phyloP scores from a whole-genome alignment of 805 yeast species.

The Cyberlindnera misumaiensis region DNA sequence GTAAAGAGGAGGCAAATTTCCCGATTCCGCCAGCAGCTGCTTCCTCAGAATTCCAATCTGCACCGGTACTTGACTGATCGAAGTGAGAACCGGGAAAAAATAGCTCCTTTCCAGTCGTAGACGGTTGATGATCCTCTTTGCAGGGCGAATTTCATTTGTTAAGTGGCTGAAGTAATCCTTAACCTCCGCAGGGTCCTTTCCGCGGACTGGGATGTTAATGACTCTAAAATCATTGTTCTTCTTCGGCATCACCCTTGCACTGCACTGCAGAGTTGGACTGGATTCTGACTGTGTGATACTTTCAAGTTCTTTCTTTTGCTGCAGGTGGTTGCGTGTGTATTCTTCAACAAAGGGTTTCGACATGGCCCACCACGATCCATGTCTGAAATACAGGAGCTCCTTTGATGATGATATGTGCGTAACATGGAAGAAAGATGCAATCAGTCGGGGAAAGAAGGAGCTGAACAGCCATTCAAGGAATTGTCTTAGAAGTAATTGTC shows the following conservation, averaged over 20 bases:
- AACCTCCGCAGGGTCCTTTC: slow-evolving; percentile 26
- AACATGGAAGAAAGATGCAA: slow-evolving; percentile 56
- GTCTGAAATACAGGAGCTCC: slow-evolving; percentile 45
- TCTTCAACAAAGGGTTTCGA: slow-evolving; percentile 34
- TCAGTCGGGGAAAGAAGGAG: slow-evolving; percentile 36
- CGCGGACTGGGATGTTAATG: slow-evolving; percentile 47
- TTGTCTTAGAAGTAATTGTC: slow-evolving; percentile 29
- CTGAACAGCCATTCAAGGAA: slow-evolving; percentile 57
- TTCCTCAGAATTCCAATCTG: slow-evolving; percentile 33
- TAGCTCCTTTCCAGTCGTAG: slow-evolving; percentile 25
- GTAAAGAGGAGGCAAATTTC: slow-evolving; percentile 32
- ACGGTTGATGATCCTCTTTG: slow-evolving; percentile 30
- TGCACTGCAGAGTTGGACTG: slow-evolving; percentile 23
- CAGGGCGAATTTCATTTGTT: slow-evolving; percentile 37
- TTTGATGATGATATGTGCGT: slow-evolving; percentile 45
- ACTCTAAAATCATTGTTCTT: slow-evolving; percentile 46
- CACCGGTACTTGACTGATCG: slow-evolving; percentile 40
- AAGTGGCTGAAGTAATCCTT: slow-evolving; percentile 29
- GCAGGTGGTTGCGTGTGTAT: slow-evolving; percentile 36
- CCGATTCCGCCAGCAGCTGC: slow-evolving; percentile 11
- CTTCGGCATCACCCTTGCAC: slow-evolving; percentile 54
- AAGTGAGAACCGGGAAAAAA: slow-evolving; percentile 28
- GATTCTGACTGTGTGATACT: slow-evolving; percentile 14
- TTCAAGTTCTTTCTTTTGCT: slow-evolving; percentile 13
- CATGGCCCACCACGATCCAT: slow-evolving; percentile 46